A percentile compares a stretch with the other conserved stretches of the same genome.
Evolutionary conservation across 2,329 filamentous ascomycete genomes (phyloP).

Genomic region (Tolypocladium cylindrosporum): DNA sequence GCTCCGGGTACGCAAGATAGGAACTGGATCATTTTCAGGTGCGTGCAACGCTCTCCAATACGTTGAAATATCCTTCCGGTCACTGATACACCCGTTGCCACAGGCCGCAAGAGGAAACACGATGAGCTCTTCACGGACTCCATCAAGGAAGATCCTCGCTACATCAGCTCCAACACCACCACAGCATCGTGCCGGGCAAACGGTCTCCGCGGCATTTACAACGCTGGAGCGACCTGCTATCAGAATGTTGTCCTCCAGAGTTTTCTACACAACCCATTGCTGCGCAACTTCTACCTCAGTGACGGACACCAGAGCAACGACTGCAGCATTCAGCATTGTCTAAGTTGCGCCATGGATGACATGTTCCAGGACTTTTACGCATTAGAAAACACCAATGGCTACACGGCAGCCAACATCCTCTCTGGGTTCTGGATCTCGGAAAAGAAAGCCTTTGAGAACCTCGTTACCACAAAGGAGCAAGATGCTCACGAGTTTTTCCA

Average conservation of each 20-base stretch:
- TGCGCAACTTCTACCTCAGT: slow-evolving; percentile 84
- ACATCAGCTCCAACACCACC: slow-evolving; percentile 68
- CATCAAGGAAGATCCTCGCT: slow-evolving; percentile 62
- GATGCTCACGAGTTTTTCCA: slow-evolving; percentile 97
- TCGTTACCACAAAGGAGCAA: slow-evolving; percentile 89
- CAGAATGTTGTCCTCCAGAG: slow-evolving; percentile 94
- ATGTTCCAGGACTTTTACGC: slow-evolving; percentile 66
- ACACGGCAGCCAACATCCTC: slow-evolving; percentile 81
- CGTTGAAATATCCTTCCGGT: slow-evolving; percentile 1
- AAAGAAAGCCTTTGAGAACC: slow-evolving; percentile 58
- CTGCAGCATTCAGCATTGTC: slow-evolving; percentile 54
- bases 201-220: slow-evolving; percentile 86
- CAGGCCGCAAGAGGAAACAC: slow-evolving; percentile 64
- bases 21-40: slow-evolving; percentile 57
- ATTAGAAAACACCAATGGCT: slow-evolving; percentile 73
- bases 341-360: slow-evolving; percentile 63
- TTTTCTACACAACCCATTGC: slow-evolving; percentile 84
- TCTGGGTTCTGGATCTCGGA: slow-evolving; percentile 85
- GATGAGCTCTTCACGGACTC: slow-evolving; percentile 59
- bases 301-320: slow-evolving; percentile 76
- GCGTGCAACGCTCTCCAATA: slow-evolving; percentile 13
- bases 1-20: slow-evolving; percentile 59
- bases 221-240: slow-evolving; percentile 97
- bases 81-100: not conserved
- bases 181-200: slow-evolving; percentile 75